These are phyloP conservation scores for Ustilago curta DNA, from an alignment of 1,284 basidiomycete species.

Conservation along the genomic window DNA sequence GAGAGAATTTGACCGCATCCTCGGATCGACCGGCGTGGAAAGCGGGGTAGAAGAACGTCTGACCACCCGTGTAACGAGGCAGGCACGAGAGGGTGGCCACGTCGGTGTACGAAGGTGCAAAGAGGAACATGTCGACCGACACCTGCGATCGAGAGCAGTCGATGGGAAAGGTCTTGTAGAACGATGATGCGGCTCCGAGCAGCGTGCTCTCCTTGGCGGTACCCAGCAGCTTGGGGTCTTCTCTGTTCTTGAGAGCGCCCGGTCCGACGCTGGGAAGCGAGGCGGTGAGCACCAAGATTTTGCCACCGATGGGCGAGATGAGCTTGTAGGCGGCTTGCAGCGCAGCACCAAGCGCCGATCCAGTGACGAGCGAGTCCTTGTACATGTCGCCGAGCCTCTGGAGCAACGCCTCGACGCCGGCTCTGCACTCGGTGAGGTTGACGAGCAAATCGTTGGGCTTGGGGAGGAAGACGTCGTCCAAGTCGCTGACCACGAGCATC, in stretches of 20 bases:
- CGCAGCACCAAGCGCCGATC: conserved; percentile 94
- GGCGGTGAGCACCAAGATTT: conserved; percentile 89
- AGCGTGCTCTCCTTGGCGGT: conserved; percentile 80
- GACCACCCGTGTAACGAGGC: conserved; percentile 96
- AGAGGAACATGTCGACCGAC: conserved; percentile 99
- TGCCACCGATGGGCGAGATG: conserved; percentile 92
- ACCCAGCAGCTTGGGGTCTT: conserved; percentile 95
- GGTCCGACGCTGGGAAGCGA: conserved; percentile 88
- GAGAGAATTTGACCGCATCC: conserved; percentile 97
- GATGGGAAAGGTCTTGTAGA: conserved; percentile 99
- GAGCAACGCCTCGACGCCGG: conserved; percentile 84
- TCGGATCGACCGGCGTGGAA: conserved; percentile 95
- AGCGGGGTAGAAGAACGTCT: conserved; percentile 97
- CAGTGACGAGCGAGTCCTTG: conserved; percentile 88
- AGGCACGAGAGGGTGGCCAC: conserved; percentile 91
- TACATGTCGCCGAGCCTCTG: conserved; percentile 93
- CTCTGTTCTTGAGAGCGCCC: conserved; percentile 92
- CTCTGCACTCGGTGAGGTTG: conserved; percentile 87
- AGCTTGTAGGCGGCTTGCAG: conserved; percentile 96
- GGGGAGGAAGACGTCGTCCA: conserved; percentile 96
- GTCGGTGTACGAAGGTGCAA: conserved; percentile 92
- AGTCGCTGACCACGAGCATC: conserved; percentile 97
- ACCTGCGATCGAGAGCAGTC: conserved; percentile 97
- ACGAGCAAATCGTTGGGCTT: conserved; percentile 95
- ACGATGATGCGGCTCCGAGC: conserved; percentile 77